phyloP scores from a whole-genome alignment of 768 basidiomycete species.

The Mycena filopes region DNA sequence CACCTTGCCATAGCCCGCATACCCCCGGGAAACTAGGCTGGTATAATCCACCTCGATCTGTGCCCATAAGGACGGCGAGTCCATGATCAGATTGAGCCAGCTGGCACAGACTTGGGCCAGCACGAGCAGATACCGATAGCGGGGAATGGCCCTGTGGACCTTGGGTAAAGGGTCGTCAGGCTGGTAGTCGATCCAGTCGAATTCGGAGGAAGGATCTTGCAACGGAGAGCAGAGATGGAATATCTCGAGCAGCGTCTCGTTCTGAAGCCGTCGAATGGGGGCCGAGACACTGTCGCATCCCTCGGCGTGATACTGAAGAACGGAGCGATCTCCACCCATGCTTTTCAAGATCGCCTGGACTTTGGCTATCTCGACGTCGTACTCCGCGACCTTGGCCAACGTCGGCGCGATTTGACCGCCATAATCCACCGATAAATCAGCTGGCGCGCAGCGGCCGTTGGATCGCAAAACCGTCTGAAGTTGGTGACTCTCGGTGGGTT shows the following conservation, averaged over 20 bases:
- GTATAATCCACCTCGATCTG: not conserved
- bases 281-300: slow-evolving; percentile 1
- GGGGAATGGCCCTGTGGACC: too few relatives aligned
- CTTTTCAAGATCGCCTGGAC: not conserved
- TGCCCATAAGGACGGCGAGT: not conserved
- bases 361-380: slow-evolving; percentile 7
- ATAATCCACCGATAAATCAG: not conserved
- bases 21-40: not conserved
- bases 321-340: slow-evolving; percentile 2
- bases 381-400: not conserved
- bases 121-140: not conserved
- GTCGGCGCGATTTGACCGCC: not conserved
- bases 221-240: not conserved
- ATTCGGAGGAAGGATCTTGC: not conserved
- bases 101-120: not conserved
- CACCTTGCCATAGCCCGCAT: not conserved
- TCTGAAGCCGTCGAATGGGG: slow-evolving; percentile 2
- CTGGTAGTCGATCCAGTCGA: not conserved
- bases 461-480: slow-evolving; percentile 2
- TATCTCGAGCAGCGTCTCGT: slow-evolving; percentile 3
- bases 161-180: too few relatives aligned
- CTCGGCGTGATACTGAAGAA: slow-evolving; percentile 3
- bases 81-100: not conserved
- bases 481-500: not conserved
- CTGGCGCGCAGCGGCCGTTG: not conserved